phyloP scores from a whole-genome alignment of 2,329 filamentous ascomycete genomes.

The Aspergillus alliaceus region DNA sequence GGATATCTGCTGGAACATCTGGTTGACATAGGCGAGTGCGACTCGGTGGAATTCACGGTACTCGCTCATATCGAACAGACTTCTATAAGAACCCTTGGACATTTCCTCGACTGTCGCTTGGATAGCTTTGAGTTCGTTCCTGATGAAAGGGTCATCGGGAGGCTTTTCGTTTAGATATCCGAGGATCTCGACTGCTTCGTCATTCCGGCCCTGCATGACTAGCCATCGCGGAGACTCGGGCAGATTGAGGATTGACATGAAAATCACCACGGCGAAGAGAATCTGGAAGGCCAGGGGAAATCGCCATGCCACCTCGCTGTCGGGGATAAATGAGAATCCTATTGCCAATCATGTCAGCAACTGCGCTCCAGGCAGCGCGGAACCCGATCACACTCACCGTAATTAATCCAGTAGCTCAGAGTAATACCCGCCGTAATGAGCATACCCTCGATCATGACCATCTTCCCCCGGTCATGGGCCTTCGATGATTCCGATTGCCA shows the following conservation, averaged over 20 bases:
- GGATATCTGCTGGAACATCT: conserved; percentile 54
- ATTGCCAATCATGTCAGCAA: conserved; percentile 43
- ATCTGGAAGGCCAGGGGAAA: conserved; percentile 61
- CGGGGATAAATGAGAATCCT: conserved; percentile 54
- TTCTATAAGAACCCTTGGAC: conserved; percentile 52
- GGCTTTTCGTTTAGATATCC: conserved; percentile 39
- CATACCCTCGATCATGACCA: conserved; percentile 55
- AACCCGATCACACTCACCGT: too few relatives aligned
- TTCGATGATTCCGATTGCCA: conserved; percentile 55
- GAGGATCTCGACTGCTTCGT: conserved; percentile 51
- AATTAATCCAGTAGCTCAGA: conserved; percentile 53
- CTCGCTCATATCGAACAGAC: conserved; percentile 60
- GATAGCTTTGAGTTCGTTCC: conserved; percentile 52
- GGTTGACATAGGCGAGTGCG: conserved; percentile 57
- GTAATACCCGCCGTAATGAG: conserved; percentile 54
- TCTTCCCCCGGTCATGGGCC: conserved; percentile 50
- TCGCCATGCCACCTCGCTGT: conserved; percentile 50
- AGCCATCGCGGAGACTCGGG: conserved; percentile 62
- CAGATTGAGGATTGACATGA: conserved; percentile 49
- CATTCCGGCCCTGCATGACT: conserved; percentile 55
- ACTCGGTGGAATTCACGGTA: conserved; percentile 58
- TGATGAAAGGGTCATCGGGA: conserved; percentile 49
- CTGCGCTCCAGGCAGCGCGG: too few relatives aligned
- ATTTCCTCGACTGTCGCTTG: conserved; percentile 54
- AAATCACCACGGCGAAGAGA: conserved; percentile 54